Evolutionary conservation across 345 rosid species (phyloP), one percentile per base, ranked within the genome.

Genomic region (Heritiera littoralis): DNA sequence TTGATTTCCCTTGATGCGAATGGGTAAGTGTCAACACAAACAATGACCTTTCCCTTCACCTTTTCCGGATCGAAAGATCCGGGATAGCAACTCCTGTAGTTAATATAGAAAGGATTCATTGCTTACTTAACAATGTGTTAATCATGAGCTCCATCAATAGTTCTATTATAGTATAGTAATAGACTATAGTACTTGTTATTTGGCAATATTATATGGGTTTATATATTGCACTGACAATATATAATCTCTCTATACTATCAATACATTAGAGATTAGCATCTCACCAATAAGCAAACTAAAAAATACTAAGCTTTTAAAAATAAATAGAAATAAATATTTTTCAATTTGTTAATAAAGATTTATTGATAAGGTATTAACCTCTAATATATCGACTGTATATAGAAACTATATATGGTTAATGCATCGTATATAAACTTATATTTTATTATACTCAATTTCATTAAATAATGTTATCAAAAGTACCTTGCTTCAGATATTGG

Each of bases 401-500:
- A 23, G 28, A 23, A 23, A 23, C 28, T 23, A 23, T 23, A 23
- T 23, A 23, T 23, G 28, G 0, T 23, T 23, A 23, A 0, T 23
- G 28, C 28, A 23, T 23, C 0, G 28, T 23, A 23, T 23, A 23
- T 23, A 23, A 23, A 23, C 28, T 23, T 23, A 23, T 23, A 23
- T 58, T n/a, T 20, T 20, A 2, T 59, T 7, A 8, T n/a, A 9
- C 0, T 9, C 30, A 20, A 9, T 3, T 59, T 59, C 6, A 9
- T 5, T 9, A 59, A 23, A 20, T 9, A 60, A 64, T 32, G 43
- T 32, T 12, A 64, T 0, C 11, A 38, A 69, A 74, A 9, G 14
- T 82, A 92, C 98, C 87, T 88, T 77, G 94, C 89, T 80, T 92
- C 97, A 61, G 88, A 81, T 63, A 72, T 13, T 2, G 94, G 89